Base-by-base conservation (phyloP, 73 alveolate species). In the Diophrys appendiculata region DNA sequence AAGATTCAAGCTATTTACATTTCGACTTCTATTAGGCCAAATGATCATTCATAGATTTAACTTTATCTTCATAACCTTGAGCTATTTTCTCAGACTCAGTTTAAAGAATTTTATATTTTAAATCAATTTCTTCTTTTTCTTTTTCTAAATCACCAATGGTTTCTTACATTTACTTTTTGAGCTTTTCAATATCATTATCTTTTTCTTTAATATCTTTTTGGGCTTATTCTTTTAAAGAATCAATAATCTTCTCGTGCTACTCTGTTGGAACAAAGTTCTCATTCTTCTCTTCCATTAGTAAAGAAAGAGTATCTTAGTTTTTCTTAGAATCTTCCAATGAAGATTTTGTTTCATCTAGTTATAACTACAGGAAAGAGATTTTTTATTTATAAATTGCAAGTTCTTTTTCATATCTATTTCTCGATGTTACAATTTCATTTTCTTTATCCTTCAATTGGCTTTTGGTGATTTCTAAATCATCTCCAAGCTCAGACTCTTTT, bases 361-460 rank as follows among this genome's bases (percentile, higher is more conserved):
- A 35, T 0, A 72, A 22, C 60, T 72, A 80, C 28, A 72, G 30
- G 84, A 84, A 84, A 33, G 67, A 73, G n/a, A 67, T 74, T 32
- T 84, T 77, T 54, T 84, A 73, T 56, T 71, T 77, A 64, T 32
- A 69, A 32, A 84, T 77, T 23, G 92, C 92, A 31, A 73, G 56
- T 31, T 84, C 92, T 71, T 84, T 84, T 28, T 77, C 92, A 84
- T 80, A 76, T 53, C 65, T 84, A 32, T 77, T 55, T 30, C 69
- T 76, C 0, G 78, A 60, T 68, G 73, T 77, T 25, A 43, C 84
- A 13, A 77, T 25, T 32, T 73, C 28, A 29, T 23, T 67, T 28
- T 76, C 78, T 11, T 30, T 3, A n/a, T 14, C 28, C 24, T 69
- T 52, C 68, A 1, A 22, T 69, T 54, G 32, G 14, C 2, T 64